Conservation (phyloP, 306 rosid genomes). For the Trifolium dubium region DNA sequence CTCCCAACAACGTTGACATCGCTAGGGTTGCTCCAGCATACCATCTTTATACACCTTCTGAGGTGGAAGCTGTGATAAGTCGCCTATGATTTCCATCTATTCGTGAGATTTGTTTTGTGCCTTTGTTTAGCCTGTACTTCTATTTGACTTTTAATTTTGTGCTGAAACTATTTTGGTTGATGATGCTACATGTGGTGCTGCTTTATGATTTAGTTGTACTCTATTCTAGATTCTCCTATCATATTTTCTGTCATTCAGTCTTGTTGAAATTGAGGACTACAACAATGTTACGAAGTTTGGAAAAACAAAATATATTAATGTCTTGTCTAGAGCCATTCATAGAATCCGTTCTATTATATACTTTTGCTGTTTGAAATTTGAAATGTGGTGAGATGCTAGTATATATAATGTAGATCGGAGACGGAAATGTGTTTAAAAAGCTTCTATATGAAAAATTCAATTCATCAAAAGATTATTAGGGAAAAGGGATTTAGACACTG, state of each 20-base stretch:
- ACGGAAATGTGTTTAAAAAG: not conserved
- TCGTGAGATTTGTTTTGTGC: conserved; percentile 8
- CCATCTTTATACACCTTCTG: conserved; percentile 84
- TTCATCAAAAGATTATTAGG: no score
- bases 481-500: no score
- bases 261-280: conserved; percentile 38
- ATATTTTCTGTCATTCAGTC: conserved; percentile 36
- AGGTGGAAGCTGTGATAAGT: conserved; percentile 89
- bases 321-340: not conserved
- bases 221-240: conserved; percentile 17
- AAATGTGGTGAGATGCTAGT: not conserved
- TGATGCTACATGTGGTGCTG: conserved; percentile 3
- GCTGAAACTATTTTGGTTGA: conserved; percentile 10
- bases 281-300: not conserved
- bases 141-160: not conserved
- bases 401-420: not conserved
- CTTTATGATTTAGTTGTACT: conserved; percentile 28
- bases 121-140: not conserved
- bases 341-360: not conserved
- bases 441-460: no score
- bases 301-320: conserved; percentile 18
- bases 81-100: conserved; percentile 64
- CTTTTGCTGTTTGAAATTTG: not conserved
- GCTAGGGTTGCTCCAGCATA: conserved; percentile 89
- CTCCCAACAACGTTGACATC: conserved; percentile 95